Percentiles rank a stretch among this genome's conserved stretches.
These are phyloP conservation scores for Henningerozyma blattae DNA, from an alignment of 805 yeast genomes.

Conservation along the genomic window DNA sequence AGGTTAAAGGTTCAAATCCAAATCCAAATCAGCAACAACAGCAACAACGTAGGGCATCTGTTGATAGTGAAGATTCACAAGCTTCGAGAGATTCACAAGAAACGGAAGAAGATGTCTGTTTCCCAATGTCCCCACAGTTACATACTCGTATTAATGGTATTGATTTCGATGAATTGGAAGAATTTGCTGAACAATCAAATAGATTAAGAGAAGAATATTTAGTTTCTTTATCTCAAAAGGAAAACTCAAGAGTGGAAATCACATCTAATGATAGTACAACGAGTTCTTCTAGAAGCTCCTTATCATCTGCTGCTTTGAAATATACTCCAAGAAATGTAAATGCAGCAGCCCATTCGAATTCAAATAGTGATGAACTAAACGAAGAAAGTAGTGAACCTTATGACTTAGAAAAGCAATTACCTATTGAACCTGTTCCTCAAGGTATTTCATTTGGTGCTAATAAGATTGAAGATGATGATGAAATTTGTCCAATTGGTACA, in stretches of 20 bases:
- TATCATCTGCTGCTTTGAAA: constrained; percentile 46
- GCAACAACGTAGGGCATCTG: constrained; percentile 13
- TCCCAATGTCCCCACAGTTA: constrained; percentile 69
- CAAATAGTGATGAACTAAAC: background rate
- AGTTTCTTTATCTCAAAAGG: constrained; percentile 11
- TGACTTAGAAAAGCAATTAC: background rate
- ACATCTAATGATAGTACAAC: constrained; percentile 3
- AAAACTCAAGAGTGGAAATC: background rate
- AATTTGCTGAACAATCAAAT: constrained; percentile 50
- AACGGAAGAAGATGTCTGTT: constrained; percentile 95
- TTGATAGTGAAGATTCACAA: constrained; percentile 61
- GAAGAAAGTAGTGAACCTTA: background rate
- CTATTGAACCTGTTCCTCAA: constrained; percentile 27
- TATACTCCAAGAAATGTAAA: constrained; percentile 38
- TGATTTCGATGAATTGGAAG: constrained; percentile 84
- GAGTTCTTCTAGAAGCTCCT: constrained; percentile 22
- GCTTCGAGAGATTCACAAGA: constrained; percentile 75
- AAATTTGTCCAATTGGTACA: background rate
- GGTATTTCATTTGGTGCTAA: constrained; percentile 32
- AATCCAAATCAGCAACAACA: constrained; percentile 6
- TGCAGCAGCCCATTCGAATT: background rate
- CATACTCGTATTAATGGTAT: constrained; percentile 59
- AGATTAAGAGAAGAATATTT: constrained; percentile 33
- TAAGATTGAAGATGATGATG: constrained; percentile 25
- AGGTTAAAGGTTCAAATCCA: too few relatives aligned